Base-by-base conservation (phyloP, 1,139 yeast genomes). In the Yamadazyma sp. region DNA sequence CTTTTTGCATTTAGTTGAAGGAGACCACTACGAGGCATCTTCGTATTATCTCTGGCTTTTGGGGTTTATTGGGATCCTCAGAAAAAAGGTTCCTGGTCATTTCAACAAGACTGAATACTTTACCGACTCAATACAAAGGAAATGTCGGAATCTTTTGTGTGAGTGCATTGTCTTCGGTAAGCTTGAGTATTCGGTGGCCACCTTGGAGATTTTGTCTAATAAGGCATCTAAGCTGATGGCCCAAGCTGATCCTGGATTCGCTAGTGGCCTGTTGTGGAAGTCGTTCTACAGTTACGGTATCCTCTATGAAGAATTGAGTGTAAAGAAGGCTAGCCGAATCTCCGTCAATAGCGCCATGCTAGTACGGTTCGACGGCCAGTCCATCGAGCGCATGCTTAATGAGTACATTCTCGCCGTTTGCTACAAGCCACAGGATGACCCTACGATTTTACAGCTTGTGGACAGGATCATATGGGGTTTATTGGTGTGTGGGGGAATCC, bases 401-500 rank as follows among this genome's bases (percentile, higher is more conserved):
- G 58, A 65, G 39, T 62, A 66, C 37, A 53, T 69, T 5, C 38
- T 61, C 5, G 66, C 69, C 1, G 42, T 64, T 1, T 48, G 61
- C 2, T 33, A 54, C 11, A 56, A 54, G 40, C 44, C 57, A 0
- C 42, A 44, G 1, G 79, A 75, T 50, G 76, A 75, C 47, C 65
- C 69, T 0, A 41, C 54, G 1, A 50, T 62, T 6, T 44, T 62
- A 3, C 37, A 44, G 2, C 41, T 69, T 0, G 64, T 66, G 39
- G 68, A 72, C 34, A 51, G 64, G 16, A 55, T 76, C 0, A 37
- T 73, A 2, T 65, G 71, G 62, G 70, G 69, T 0, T 44, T 75
- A 3, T 34, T 72, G 10, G 47, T 74, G 41, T 62, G 58, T 40
- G 81, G 81, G 9, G 76, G 75, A 0, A 54, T 65, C 17, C 75